These are phyloP conservation scores for Collybia mongolica DNA, from an alignment of 768 basidiomycete species.

Conservation along the genomic window DNA sequence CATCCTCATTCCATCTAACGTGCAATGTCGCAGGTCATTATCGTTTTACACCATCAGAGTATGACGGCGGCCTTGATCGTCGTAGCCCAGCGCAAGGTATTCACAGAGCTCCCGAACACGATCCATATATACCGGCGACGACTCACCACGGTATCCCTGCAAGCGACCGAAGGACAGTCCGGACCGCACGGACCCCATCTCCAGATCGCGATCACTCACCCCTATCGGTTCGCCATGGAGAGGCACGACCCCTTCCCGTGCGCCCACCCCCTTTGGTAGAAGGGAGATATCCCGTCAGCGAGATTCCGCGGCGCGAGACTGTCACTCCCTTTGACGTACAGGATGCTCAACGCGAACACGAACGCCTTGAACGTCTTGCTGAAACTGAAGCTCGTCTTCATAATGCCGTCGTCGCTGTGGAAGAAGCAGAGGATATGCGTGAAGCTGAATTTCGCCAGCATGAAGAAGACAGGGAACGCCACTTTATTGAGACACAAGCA, in stretches of 20 bases:
- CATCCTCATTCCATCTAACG: background rate
- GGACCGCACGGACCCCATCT: slow-evolving; percentile 1
- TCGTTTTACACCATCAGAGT: slow-evolving; percentile 11
- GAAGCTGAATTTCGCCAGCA: slow-evolving; percentile 62
- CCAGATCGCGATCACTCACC: background rate
- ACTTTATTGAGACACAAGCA: slow-evolving; percentile 60
- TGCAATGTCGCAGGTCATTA: background rate
- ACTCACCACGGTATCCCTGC: background rate
- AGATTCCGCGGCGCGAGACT: slow-evolving; percentile 25
- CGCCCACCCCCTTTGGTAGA: slow-evolving; percentile 4
- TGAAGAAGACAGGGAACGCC: slow-evolving; percentile 62
- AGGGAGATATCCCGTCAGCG: slow-evolving; percentile 4
- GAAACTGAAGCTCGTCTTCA: slow-evolving; percentile 47
- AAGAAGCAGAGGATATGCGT: slow-evolving; percentile 61
- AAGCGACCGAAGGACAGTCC: background rate
- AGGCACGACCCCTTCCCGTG: slow-evolving; percentile 14
- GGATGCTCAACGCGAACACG: slow-evolving; percentile 45
- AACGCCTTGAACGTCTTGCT: slow-evolving; percentile 54
- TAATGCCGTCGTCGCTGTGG: slow-evolving; percentile 45
- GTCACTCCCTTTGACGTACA: slow-evolving; percentile 35
- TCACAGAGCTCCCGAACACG: slow-evolving; percentile 5
- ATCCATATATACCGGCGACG: slow-evolving; percentile 5
- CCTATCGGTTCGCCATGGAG: background rate
- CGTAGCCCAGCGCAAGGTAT: slow-evolving; percentile 4
- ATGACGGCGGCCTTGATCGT: slow-evolving; percentile 3